Conservation (phyloP, 2,329 filamentous ascomycete genomes). For the Raffaelea deltoideospora region DNA sequence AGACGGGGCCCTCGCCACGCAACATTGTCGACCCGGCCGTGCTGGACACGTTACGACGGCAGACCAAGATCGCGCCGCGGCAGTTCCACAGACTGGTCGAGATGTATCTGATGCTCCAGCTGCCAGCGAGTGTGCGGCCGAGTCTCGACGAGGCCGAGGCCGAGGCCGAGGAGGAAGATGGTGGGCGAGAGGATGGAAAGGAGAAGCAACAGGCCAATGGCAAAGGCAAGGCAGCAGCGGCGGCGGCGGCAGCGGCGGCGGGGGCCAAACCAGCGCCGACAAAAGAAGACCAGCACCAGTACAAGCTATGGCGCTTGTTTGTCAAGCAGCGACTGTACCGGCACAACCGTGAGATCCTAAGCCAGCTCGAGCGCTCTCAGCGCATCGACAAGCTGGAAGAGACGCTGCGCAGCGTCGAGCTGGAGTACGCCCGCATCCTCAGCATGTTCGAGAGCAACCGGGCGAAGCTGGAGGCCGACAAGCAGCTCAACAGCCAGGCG, state of each 20-base stretch:
- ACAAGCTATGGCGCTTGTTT: constrained; percentile 57
- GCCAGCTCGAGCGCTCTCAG: constrained; percentile 53
- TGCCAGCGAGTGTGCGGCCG: constrained; percentile 42
- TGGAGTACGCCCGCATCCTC: constrained; percentile 57
- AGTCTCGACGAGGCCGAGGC: constrained; percentile 24
- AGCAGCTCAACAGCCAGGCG: no score
- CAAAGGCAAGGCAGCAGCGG: constrained; percentile 6
- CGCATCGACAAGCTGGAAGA: constrained; percentile 58
- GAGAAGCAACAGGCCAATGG: constrained; percentile 13
- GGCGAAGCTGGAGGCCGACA: constrained; percentile 10
- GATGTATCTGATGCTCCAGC: constrained; percentile 53
- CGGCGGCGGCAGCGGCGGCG: no score
- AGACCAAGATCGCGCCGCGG: constrained; percentile 58
- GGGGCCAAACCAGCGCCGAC: no score
- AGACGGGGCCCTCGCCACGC: constrained; percentile 28
- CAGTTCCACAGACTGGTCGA: constrained; percentile 64
- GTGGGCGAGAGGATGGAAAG: constrained; percentile 10
- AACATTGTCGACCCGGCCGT: constrained; percentile 42
- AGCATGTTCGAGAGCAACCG: constrained; percentile 25
- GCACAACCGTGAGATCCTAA: constrained; percentile 57
- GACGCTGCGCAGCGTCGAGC: constrained; percentile 51
- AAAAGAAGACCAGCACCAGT: constrained; percentile 43
- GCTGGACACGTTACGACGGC: constrained; percentile 40
- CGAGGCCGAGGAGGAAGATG: constrained; percentile 1
- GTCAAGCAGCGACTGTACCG: constrained; percentile 65